These are phyloP conservation scores for Vitis hybrid DNA, from an alignment of 177 flowering plant genomes.

Conservation along the genomic window DNA sequence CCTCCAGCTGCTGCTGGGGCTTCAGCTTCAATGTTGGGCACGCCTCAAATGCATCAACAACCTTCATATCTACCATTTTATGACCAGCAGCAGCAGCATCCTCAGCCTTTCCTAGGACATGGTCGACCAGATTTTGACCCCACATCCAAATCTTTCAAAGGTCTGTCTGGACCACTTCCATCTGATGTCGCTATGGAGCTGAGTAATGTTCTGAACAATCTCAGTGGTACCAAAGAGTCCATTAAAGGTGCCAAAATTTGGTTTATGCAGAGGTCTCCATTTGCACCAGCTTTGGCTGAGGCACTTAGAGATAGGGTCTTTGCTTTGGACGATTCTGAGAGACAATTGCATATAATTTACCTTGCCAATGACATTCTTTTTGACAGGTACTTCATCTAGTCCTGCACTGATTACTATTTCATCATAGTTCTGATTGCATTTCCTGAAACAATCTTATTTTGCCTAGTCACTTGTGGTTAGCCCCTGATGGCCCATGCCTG, in stretches of 20 bases:
- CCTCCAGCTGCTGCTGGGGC: conserved; percentile 47
- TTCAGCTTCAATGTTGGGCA: conserved; percentile 42
- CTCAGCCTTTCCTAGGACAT: conserved; percentile 57
- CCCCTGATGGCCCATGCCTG: no score
- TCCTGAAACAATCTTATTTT: neutral
- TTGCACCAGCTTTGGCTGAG: conserved; percentile 90
- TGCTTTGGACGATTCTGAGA: conserved; percentile 80
- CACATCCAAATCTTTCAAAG: conserved; percentile 57
- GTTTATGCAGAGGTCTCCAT: conserved; percentile 97
- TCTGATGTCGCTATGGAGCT: conserved; percentile 88
- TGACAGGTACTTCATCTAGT: conserved; percentile 60
- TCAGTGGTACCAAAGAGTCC: conserved; percentile 93
- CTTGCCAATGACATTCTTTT: conserved; percentile 97
- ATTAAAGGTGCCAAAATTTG: conserved; percentile 94
- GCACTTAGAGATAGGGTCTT: conserved; percentile 77
- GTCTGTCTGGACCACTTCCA: conserved; percentile 86
- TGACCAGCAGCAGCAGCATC: conserved; percentile 71
- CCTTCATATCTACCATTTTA: conserved; percentile 70
- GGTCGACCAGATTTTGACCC: conserved; percentile 72
- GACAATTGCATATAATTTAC: conserved; percentile 84
- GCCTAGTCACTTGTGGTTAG: no score
- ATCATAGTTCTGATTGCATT: neutral
- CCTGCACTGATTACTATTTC: neutral
- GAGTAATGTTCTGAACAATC: conserved; percentile 65
- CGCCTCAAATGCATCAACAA: conserved; percentile 72